Evolutionary conservation across 2,329 filamentous ascomycete species (phyloP), one percentile per base, ranked within the genome.

Genomic region (Botrytis byssoidea): DNA sequence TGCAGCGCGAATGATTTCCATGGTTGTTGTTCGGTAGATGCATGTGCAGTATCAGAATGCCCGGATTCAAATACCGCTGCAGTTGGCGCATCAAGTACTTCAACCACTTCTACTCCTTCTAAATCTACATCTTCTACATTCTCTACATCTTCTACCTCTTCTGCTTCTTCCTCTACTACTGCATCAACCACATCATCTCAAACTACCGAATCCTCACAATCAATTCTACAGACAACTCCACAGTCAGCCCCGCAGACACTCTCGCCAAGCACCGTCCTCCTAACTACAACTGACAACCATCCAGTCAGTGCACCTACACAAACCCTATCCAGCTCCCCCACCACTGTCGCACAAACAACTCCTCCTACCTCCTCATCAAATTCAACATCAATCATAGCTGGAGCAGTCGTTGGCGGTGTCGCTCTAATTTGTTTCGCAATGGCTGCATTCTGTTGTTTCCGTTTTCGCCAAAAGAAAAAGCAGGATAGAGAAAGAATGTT

Each of bases 21-120:
- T 12, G 71, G 71, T 20, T 73, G 71, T 51, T 73, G 71, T 73
- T 73, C 71, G 12, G 71, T 73, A 68, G 32, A 73, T 32, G 71
- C 71, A 51, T 73, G 71, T 61, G n/a, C 51, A 18, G 40, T 69
- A 20, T n/a, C 46, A 35, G n/a, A 32, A 51, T 73, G 71, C 35
- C 71, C 71, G 18, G 71, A 73, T 61, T 29, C 57, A 37, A 61
- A 57, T 25, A 73, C 42, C 14, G 55, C 64, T 61, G 71, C 55
- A 51, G 51, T 69, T 32, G 64, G 40, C 59, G 55, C 64, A 32
- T 44, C 48, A 20, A 68, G 8, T 12, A 22, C 32, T 55, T 64
- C 69, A n/a, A 65, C 10, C 32, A 18, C n/a, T 35, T 40, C 70
- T n/a, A 32, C 32, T 1, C 22, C 60, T 29, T 42, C 35, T 8